These are phyloP conservation scores for Leucocoprinus sp. DNA, from an alignment of 768 basidiomycete genomes.

Conservation along the genomic window DNA sequence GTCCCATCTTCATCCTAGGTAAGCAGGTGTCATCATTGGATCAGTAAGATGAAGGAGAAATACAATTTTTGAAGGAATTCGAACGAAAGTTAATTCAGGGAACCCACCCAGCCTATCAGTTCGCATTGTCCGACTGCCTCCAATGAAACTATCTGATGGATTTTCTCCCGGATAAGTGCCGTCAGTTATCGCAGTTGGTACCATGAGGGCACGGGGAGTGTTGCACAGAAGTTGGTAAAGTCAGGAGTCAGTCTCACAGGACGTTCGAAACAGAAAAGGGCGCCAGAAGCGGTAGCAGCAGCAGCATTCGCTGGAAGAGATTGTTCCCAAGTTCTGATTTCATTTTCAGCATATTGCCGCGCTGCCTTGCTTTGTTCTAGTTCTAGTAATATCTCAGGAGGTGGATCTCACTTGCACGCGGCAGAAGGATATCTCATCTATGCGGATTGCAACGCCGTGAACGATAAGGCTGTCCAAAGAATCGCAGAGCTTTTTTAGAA, in stretches of 20 bases:
- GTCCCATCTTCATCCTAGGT: too few species aligned
- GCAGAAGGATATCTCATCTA: constrained; percentile 26
- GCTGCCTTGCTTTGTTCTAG: constrained; percentile 42
- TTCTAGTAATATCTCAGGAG: constrained; percentile 29
- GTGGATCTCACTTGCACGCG: constrained; percentile 11
- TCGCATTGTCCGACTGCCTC: not conserved
- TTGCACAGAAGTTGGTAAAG: constrained; percentile 37
- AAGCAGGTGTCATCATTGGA: too few species aligned
- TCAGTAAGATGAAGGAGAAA: too few species aligned
- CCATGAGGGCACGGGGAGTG: constrained; percentile 55
- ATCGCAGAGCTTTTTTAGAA: constrained; percentile 36
- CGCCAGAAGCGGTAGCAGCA: constrained; percentile 41
- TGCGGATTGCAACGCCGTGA: constrained; percentile 54
- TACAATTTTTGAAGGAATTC: not conserved
- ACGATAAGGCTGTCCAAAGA: constrained; percentile 37
- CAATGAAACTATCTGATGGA: constrained; percentile 1
- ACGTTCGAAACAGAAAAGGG: constrained; percentile 42
- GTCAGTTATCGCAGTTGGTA: constrained; percentile 47
- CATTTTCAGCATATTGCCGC: constrained; percentile 52
- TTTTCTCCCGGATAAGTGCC: too few species aligned
- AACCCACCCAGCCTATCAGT: not conserved
- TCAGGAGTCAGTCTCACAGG: constrained; percentile 44
- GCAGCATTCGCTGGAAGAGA: constrained; percentile 23
- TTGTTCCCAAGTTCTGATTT: constrained; percentile 29
- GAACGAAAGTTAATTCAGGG: not conserved